These are phyloP conservation scores for Gynandropsis gynandra DNA, from an alignment of 345 rosid species.

Conservation along the genomic window DNA sequence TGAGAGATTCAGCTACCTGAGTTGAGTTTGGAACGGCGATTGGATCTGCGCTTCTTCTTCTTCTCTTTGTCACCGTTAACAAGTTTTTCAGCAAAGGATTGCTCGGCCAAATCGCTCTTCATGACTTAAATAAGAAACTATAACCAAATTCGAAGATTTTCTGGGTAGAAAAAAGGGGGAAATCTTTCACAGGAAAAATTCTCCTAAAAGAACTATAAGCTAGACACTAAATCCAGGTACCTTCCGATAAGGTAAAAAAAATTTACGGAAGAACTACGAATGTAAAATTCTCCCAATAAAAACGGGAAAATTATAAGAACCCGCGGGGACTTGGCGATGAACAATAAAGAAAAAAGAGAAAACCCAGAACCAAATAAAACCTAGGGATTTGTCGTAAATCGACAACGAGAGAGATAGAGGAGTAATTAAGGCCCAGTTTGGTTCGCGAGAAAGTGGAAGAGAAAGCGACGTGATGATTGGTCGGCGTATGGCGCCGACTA, in stretches of 20 bases:
- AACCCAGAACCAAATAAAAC: neutral
- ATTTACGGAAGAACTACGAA: conserved; percentile 37
- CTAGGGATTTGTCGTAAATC: conserved; percentile 2
- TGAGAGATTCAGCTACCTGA: conserved; percentile 21
- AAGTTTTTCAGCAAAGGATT: conserved; percentile 35
- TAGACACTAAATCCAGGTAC: conserved; percentile 17
- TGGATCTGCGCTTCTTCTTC: conserved; percentile 56
- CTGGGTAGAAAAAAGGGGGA: neutral
- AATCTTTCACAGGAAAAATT: too few relatives aligned
- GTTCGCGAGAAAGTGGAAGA: conserved; percentile 10
- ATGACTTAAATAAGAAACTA: conserved; percentile 16
- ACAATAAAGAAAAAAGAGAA: neutral
- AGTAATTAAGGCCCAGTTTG: neutral
- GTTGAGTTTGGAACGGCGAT: conserved; percentile 59
- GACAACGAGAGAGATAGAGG: neutral
- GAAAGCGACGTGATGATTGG: conserved; percentile 25
- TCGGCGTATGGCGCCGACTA: conserved; percentile 30
- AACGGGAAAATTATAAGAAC: too few relatives aligned
- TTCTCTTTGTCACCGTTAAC: conserved; percentile 66
- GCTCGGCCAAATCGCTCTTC: conserved; percentile 38
- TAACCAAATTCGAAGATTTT: neutral
- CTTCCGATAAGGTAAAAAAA: conserved; percentile 52
- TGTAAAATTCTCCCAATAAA: neutral
- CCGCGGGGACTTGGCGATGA: neutral
- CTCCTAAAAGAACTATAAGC: neutral